Percentiles rank a stretch among this genome's conserved stretches.
These are phyloP conservation scores for Chrysanthemum seticuspe DNA, from an alignment of 129 eudicot species.

Conservation along the genomic window DNA sequence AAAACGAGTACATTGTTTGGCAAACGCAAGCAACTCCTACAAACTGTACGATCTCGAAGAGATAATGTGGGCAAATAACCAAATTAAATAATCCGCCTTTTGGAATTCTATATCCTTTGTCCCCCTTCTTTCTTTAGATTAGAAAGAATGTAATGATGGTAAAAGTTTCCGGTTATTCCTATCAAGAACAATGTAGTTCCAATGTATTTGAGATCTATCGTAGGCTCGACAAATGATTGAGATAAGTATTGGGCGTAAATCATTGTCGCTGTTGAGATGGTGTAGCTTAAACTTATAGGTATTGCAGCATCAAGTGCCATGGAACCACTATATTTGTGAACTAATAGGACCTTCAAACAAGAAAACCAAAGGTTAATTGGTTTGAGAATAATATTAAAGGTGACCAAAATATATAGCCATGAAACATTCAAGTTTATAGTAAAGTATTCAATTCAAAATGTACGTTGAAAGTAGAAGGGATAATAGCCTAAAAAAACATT, in stretches of 20 bases:
- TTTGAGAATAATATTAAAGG: background rate
- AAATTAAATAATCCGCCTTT: constrained; percentile 58
- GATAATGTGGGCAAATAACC: constrained; percentile 69
- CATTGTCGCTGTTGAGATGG: constrained; percentile 33
- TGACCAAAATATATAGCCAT: background rate
- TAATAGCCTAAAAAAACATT: too few species aligned
- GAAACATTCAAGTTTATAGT: background rate
- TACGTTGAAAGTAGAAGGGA: too few species aligned
- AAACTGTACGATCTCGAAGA: constrained; percentile 58
- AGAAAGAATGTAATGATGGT: too few species aligned
- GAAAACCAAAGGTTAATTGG: background rate
- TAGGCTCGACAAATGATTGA: constrained; percentile 26
- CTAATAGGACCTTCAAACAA: constrained; percentile 36
- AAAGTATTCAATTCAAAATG: too few species aligned
- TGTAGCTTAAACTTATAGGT: constrained; percentile 34
- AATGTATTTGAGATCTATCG: constrained; percentile 35
- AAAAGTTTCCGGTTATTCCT: constrained; percentile 49
- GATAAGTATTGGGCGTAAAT: constrained; percentile 46
- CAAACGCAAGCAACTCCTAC: constrained; percentile 54
- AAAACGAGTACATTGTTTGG: constrained; percentile 41
- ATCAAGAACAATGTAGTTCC: constrained; percentile 40
- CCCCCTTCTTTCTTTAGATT: constrained; percentile 39
- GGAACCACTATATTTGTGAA: constrained; percentile 55
- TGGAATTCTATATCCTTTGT: constrained; percentile 53
- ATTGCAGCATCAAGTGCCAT: constrained; percentile 36